Base-by-base conservation (phyloP, 2,329 filamentous ascomycete species). In the Gnomoniopsis smithogilvyi region DNA sequence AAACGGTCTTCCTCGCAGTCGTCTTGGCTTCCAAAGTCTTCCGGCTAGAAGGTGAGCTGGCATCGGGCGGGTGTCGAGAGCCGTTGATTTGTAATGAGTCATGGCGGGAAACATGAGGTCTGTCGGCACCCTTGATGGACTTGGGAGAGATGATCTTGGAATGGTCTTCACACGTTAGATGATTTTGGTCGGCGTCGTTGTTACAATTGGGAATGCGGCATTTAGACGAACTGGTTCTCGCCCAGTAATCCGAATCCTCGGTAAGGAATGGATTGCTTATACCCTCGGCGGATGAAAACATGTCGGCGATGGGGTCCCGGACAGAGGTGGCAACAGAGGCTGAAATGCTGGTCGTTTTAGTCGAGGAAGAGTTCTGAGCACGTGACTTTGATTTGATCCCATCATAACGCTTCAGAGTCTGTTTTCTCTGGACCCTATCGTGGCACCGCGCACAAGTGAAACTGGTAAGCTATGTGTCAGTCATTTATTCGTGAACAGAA, bases 1-100 rank as follows among this genome's bases (percentile, higher is more conserved):
- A 38, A 47, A 54, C 52, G 19, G 60, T 54, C 26, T 62, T 62
- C n/a, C 60, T 60, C n/a, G 57, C 57, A 17, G 60, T 62, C 33
- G 55, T 38, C 49, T 62, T 60, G 3, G 57, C 52, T 34, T 60
- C 57, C 24, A 62, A 49, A 30, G 49, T 54, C 21, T 62, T 62
- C 17, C 60, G 60, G 26, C 14, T 43, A 30, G 51, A 38, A 6
- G 38, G 12, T 11, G 33, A 3, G 14, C 10, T 22, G 19, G 45
- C 41, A 12, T 60, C 57, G 24, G 54, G 33, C 7, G 52, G n/a
- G 14, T 17, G 38, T 30, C 22, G 46, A 11, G 38, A 22, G 26
- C 60, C 51, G 19, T 54, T 52, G 6, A 17, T 54, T 7, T 54
- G 57, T 21, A 50, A 17, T 14, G 50, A n/a, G 8, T 24, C 43